Base-by-base conservation (phyloP, 1,284 basidiomycete genomes). In the Austropuccinia psidii region DNA sequence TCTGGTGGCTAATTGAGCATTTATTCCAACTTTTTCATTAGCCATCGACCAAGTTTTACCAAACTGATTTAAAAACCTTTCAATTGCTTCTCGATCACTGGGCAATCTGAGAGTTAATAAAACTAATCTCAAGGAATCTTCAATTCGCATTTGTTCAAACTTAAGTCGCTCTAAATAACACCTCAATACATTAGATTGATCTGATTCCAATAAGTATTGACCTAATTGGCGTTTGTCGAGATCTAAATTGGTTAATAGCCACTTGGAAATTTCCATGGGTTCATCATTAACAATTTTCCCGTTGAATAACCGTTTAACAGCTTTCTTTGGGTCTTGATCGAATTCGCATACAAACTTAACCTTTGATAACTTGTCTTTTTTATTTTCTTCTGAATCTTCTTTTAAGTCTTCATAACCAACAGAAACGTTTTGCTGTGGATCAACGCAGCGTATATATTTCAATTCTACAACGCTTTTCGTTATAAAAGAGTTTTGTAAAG, bases 161-260 rank as follows among this genome's bases (percentile, higher is more conserved):
- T 90, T 87, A 82, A 98, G 96, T 73, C 86, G 87, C 78, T 91
- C 90, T 67, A 98, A 84, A 81, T 90, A 99, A 8, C 89, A 86
- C 77, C 88, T 88, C 68, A 97, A 83, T 31, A 93, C 86, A 33
- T 85, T 82, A 77, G 88, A 88, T 70, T 90, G 89, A 39, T 87
- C 83, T 76, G 85, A 85, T 15, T 75, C 75, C 0, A 88, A 86
- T 4, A 99, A 85, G 80, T 91, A 93, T 66, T 88, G 85, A 45
- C 93, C 93, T 43, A 98, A 83, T 65, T 87, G 86, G n/a, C 85
- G 84, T 75, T 90, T 85, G 82, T 97, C 91, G 66, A 98, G 83
- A 66, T 95, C 92, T 43, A 88, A 82, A 6, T 88, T 90, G 78
- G 88, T 88, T 85, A 91, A 93, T 39, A 98, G 83, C 60, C 97